Evolutionary conservation across 331 rosid genomes (phyloP).

Genomic region (Pyrus hybrid): DNA sequence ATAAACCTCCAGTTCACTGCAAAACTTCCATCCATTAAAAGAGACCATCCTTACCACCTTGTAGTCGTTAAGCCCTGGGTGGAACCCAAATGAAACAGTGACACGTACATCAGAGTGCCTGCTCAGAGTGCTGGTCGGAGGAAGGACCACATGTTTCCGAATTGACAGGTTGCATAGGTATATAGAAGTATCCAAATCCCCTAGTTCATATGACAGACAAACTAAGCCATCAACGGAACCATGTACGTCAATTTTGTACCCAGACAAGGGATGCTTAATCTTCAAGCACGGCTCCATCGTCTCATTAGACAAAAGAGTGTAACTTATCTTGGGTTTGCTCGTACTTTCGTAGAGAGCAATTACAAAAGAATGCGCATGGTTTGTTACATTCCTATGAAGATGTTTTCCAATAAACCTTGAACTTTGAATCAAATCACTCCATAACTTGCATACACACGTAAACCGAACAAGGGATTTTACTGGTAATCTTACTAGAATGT

Average conservation of each 20-base stretch:
- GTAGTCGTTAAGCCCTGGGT: background rate
- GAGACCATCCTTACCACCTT: background rate
- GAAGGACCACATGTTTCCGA: background rate
- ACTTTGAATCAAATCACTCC: background rate
- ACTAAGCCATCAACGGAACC: background rate
- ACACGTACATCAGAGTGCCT: background rate
- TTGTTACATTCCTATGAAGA: background rate
- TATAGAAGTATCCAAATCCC: background rate
- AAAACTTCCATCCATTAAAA: background rate
- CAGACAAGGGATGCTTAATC: background rate
- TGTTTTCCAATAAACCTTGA: background rate
- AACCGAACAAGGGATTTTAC: constrained; percentile 1
- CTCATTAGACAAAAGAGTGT: background rate
- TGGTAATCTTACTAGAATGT: background rate
- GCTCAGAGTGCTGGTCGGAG: background rate
- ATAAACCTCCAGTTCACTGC: background rate
- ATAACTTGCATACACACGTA: background rate
- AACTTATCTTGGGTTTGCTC: background rate
- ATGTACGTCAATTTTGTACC: background rate
- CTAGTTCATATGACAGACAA: background rate
- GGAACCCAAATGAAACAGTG: background rate
- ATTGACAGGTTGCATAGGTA: background rate
- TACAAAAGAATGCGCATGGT: background rate
- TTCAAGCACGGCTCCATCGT: background rate
- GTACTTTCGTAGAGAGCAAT: background rate